A percentile compares a stretch with the other conserved stretches of the same genome.
These are phyloP conservation scores for Tolypocladium paradoxum DNA, from an alignment of 2,329 filamentous ascomycete genomes.

Conservation along the genomic window DNA sequence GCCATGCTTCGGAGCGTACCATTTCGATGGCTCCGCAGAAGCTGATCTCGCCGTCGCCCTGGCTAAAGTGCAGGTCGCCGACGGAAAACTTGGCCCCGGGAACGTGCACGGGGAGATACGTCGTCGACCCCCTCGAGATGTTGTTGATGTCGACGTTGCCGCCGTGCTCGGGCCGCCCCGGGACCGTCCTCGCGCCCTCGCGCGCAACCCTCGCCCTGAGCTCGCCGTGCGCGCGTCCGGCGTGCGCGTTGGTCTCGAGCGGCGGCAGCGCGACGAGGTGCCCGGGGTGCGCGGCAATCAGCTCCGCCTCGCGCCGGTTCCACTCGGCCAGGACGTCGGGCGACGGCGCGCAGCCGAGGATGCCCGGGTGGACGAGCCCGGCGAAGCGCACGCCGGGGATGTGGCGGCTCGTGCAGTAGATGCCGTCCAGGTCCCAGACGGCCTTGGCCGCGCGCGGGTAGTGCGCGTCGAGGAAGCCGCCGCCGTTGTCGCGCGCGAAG, in stretches of 20 bases:
- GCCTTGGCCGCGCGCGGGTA: conserved; percentile 68
- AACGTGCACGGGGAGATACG: conserved; percentile 82
- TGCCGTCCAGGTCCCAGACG: conserved; percentile 48
- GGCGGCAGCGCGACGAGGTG: conserved; percentile 70
- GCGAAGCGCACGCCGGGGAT: conserved; percentile 81
- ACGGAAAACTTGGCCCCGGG: conserved; percentile 81
- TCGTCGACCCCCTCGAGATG: conserved; percentile 65
- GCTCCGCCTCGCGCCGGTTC: conserved; percentile 73
- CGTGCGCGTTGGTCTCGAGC: conserved; percentile 59
- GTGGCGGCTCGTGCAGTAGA: conserved; percentile 72
- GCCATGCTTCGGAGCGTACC: conserved; percentile 16
- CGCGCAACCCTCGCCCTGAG: conserved; percentile 56
- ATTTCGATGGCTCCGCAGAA: conserved; percentile 91
- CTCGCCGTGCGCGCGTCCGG: conserved; percentile 49
- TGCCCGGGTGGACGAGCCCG: conserved; percentile 83
- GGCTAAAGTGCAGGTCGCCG: conserved; percentile 71
- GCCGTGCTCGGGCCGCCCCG: conserved; percentile 74
- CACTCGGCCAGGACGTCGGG: conserved; percentile 66
- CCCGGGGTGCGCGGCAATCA: conserved; percentile 61
- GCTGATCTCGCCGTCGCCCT: conserved; percentile 84
- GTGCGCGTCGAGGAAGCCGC: conserved; percentile 78
- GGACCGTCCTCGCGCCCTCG: conserved; percentile 79
- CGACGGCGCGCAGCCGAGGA: conserved; percentile 80
- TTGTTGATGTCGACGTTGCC: conserved; percentile 93
- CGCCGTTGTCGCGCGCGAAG: conserved; percentile 72